Conservation (phyloP, 768 basidiomycete species). For the Ramaria sp. region DNA sequence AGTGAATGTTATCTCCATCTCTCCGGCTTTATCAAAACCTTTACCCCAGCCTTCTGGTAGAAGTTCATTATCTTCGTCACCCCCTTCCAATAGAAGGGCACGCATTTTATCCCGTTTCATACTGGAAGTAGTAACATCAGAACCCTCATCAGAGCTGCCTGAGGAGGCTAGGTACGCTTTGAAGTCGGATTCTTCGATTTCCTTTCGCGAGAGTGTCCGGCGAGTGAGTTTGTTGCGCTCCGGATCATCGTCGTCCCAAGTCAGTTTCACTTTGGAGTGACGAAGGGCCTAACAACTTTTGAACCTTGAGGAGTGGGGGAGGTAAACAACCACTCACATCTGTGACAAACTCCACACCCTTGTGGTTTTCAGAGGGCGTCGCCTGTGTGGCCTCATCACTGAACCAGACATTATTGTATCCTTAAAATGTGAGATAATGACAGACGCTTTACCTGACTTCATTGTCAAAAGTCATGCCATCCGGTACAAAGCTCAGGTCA, state of each 20-base stretch:
- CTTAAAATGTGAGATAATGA: not conserved
- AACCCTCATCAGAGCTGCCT: slow-evolving; percentile 48
- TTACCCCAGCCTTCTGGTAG: slow-evolving; percentile 76
- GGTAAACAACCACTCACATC: slow-evolving; percentile 46
- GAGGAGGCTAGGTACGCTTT: slow-evolving; percentile 66
- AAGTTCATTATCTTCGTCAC: slow-evolving; percentile 37
- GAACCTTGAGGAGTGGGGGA: not conserved
- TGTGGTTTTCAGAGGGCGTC: slow-evolving; percentile 40
- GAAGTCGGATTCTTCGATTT: slow-evolving; percentile 90
- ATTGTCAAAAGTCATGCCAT: slow-evolving; percentile 77
- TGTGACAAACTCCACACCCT: slow-evolving; percentile 82
- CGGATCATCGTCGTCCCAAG: slow-evolving; percentile 97
- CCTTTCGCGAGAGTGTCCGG: slow-evolving; percentile 65
- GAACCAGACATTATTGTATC: not conserved
- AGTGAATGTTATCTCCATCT: slow-evolving; percentile 94
- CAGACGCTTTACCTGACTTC: slow-evolving; percentile 49
- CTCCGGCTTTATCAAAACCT: slow-evolving; percentile 42
- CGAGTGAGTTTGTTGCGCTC: slow-evolving; percentile 75
- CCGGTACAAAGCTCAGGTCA: slow-evolving; percentile 88
- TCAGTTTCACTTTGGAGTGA: slow-evolving; percentile 95
- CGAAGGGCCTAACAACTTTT: slow-evolving; percentile 62
- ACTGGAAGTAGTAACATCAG: slow-evolving; percentile 32
- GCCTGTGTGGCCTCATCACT: slow-evolving; percentile 83
- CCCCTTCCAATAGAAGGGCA: slow-evolving; percentile 59
- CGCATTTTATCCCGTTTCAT: slow-evolving; percentile 61